Evolutionary conservation across 2,329 filamentous ascomycete genomes (phyloP), one percentile per base, ranked within the genome.

Genomic region (Leptoxyphium fumago): DNA sequence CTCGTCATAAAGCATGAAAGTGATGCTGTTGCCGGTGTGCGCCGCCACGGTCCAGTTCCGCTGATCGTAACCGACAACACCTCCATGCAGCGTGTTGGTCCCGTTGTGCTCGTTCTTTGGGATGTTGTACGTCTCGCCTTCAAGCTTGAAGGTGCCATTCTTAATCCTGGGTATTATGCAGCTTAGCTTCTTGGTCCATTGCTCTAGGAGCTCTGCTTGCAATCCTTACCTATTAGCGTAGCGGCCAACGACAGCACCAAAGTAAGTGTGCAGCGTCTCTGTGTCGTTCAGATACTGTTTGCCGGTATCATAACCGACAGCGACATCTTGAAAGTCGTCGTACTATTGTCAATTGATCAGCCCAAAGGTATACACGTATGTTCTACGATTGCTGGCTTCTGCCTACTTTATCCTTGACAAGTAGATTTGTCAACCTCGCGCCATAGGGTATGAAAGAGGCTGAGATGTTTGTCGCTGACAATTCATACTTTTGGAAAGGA

Each of bases 381-480:
- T 46, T 43, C 43, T 55, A 55, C 38, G 21, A 26, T 26, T 26
- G 3, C 21, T 7, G 7, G 7, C 21, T 26, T 26, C 21, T 26
- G 21, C 65, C 39, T 81, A 82, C 51, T 80, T 71, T 74, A 61
- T 86, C 82, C 32, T 75, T 72, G 59, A 88, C 70, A 59, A 83
- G 70, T 43, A 88, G 67, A 57, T 86, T 81, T 45, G 80, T 73
- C 55, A 88, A 73, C 46, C 78, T 77, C 7, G 82, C 83, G 48
- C 82, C 83, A 55, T 87, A 87, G 1, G 80, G 71, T 39, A 87
- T 78, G 61, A 87, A 87, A 40, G 71, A 66, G 7, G 77, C 81
- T 42, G 75, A 67, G 52, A 87, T 80, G 45, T 75, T 76, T 42
- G 77, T 69, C 50, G 79, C 76, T 46, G 71, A 66, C 61, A 87